Evolutionary conservation across 2,329 filamentous ascomycete genomes (phyloP).

Genomic region (Aspergillus versicolor): DNA sequence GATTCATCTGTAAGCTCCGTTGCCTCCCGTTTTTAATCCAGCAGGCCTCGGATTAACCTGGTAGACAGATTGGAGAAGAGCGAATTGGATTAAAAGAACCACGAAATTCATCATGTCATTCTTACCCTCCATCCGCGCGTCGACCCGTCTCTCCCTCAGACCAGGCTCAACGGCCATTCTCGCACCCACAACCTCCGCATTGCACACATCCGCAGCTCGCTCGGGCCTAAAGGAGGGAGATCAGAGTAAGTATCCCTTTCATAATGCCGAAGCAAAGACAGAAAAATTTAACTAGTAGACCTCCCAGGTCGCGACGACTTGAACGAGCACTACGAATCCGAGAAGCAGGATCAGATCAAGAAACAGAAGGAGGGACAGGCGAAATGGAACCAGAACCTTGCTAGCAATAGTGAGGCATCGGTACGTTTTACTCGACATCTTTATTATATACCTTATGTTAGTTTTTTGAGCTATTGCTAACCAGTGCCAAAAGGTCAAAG

Average conservation of each 20-base stretch:
- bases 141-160: conserved; percentile 23
- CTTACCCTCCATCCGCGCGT: conserved; percentile 29
- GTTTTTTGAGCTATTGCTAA: neutral
- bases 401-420: conserved; percentile 75
- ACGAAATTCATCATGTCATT: conserved; percentile 34
- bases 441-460: neutral
- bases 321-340: conserved; percentile 44
- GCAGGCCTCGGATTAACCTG: neutral
- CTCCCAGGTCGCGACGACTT: conserved; percentile 45
- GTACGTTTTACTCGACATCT: conserved; percentile 40
- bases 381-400: conserved; percentile 75
- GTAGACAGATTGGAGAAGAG: neutral
- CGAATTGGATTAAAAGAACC: neutral
- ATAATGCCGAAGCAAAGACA: too few relatives aligned
- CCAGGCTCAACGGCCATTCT: conserved; percentile 11
- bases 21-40: neutral
- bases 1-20: neutral
- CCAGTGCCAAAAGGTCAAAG: conserved; percentile 50
- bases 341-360: conserved; percentile 63
- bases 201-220: conserved; percentile 30
- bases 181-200: conserved; percentile 19
- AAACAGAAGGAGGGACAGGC: conserved; percentile 59
- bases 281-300: neutral
- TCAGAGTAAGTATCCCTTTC: conserved; percentile 24
- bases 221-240: conserved; percentile 36